Conservation (phyloP, 768 basidiomycete genomes). For the Pholiota conissans region DNA sequence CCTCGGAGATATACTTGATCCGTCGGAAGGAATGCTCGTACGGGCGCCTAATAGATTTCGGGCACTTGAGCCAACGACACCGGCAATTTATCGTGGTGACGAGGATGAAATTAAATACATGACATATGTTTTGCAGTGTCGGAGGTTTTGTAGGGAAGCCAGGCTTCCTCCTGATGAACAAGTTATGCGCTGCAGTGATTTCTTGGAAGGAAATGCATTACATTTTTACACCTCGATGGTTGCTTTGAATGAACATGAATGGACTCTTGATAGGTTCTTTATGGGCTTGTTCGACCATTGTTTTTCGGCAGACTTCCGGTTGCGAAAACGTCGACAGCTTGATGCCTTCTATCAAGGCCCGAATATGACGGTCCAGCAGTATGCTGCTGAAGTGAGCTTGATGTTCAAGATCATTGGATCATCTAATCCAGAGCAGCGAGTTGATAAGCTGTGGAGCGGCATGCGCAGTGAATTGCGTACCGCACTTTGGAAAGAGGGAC, state of each 20-base stretch:
- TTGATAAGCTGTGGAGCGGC: constrained; percentile 34
- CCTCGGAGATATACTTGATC: not conserved
- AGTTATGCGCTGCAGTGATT: constrained; percentile 13
- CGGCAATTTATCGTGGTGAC: constrained; percentile 12
- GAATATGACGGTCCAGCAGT: constrained; percentile 25
- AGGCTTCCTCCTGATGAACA: constrained; percentile 1
- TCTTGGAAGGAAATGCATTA: constrained; percentile 29
- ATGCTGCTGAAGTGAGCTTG: constrained; percentile 28
- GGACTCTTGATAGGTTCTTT: constrained; percentile 28
- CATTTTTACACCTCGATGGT: constrained; percentile 32
- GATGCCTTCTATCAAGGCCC: too few species aligned
- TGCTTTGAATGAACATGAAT: constrained; percentile 18
- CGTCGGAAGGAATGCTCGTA: not conserved
- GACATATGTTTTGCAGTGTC: constrained; percentile 9
- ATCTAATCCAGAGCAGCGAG: constrained; percentile 21
- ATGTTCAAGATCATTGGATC: constrained; percentile 29
- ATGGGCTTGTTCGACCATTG: constrained; percentile 33
- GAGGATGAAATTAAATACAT: constrained; percentile 11
- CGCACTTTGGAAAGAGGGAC: constrained; percentile 24
- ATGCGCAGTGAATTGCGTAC: constrained; percentile 25
- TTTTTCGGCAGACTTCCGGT: too few species aligned
- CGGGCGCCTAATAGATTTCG: constrained; percentile 1
- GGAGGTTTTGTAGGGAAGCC: constrained; percentile 7
- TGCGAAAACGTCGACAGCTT: too few species aligned
- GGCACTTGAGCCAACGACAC: constrained; percentile 6